Evolutionary conservation across 176 grass and related monocot genomes (phyloP).

Genomic region (Aechmea fasciata): DNA sequence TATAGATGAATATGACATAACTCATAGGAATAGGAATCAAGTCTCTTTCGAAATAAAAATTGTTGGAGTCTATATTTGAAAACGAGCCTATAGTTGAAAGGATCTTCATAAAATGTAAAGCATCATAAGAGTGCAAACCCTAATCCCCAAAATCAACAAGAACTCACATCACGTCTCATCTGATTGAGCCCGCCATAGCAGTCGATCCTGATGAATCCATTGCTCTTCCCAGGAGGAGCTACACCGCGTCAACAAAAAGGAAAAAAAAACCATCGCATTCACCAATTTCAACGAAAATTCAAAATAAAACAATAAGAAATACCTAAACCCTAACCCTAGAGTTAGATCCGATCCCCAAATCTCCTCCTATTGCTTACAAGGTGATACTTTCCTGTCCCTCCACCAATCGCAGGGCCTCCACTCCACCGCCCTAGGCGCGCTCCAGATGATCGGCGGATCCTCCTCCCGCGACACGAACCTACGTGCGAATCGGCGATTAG

Average conservation of each 20-base stretch:
- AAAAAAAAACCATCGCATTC: neutral
- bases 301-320: neutral
- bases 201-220: slow-evolving; percentile 70
- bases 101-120: too few species aligned
- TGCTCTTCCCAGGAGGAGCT: slow-evolving; percentile 39
- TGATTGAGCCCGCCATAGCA: slow-evolving; percentile 97
- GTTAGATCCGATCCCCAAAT: neutral
- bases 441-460: slow-evolving; percentile 37
- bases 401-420: slow-evolving; percentile 71
- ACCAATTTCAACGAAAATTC: neutral
- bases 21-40: too few species aligned
- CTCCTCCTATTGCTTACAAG: slow-evolving; percentile 20
- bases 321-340: neutral
- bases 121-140: slow-evolving; percentile 23
- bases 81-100: too few species aligned
- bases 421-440: slow-evolving; percentile 36
- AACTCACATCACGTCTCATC: slow-evolving; percentile 92
- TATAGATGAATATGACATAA: too few species aligned
- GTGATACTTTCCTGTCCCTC: slow-evolving; percentile 23
- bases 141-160: slow-evolving; percentile 21
- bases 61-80: too few species aligned
- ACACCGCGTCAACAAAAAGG: slow-evolving; percentile 4
- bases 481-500: neutral
- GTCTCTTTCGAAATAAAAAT: too few species aligned
- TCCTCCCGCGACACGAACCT: slow-evolving; percentile 1